A percentile compares a stretch with the other conserved stretches of the same genome.
Evolutionary conservation across 306 rosid genomes (phyloP).

Genomic region (barrel medic (Medicago truncatula)): DNA sequence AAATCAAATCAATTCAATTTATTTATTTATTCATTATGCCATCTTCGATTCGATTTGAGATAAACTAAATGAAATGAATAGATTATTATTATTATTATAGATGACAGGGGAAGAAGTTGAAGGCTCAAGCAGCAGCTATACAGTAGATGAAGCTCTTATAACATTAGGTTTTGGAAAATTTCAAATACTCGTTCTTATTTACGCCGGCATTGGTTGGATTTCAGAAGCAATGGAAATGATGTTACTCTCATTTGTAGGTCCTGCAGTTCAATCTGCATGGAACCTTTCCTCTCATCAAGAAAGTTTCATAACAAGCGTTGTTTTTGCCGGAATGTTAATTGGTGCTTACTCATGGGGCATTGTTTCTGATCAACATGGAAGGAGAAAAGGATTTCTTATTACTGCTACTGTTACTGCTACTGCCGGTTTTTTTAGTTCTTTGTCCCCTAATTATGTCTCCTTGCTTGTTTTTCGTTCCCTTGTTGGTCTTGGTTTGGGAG

Average conservation of each 20-base stretch:
- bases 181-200: conserved; percentile 79
- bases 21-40: background rate
- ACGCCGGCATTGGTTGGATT: conserved; percentile 95
- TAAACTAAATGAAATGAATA: background rate
- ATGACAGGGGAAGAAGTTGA: conserved; percentile 52
- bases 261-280: conserved; percentile 91
- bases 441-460: conserved; percentile 70
- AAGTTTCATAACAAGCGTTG: conserved; percentile 76
- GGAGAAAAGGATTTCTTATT: conserved; percentile 92
- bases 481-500: conserved; percentile 98
- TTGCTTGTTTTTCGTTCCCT: conserved; percentile 72
- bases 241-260: conserved; percentile 93
- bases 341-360: conserved; percentile 96
- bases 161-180: conserved; percentile 85
- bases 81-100: background rate
- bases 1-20: background rate
- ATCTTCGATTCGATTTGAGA: background rate
- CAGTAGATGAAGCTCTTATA: conserved; percentile 85
- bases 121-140: conserved; percentile 41
- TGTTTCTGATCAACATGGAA: conserved; percentile 84
- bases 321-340: conserved; percentile 85
- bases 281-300: conserved; percentile 78
- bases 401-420: conserved; percentile 77
- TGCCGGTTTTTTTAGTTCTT: conserved; percentile 87
- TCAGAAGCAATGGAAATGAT: conserved; percentile 99